phyloP scores from a whole-genome alignment of 2,329 filamentous ascomycete species.

The Ceratocystiopsis brevicomis region DNA sequence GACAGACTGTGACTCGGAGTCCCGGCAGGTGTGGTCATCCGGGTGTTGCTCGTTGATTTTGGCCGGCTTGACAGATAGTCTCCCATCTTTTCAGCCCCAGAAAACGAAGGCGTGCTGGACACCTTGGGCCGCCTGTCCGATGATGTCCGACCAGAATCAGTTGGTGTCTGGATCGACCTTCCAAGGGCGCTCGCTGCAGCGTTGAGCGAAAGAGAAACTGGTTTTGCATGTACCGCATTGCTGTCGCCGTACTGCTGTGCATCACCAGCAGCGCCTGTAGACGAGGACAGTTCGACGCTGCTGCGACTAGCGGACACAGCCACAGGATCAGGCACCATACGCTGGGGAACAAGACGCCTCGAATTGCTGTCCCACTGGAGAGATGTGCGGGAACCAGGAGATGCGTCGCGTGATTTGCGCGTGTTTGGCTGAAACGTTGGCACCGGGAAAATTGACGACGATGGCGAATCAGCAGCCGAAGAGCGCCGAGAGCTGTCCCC shows the following conservation, averaged over 20 bases:
- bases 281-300: conserved; percentile 9
- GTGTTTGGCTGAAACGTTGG: not conserved
- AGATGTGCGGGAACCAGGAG: conserved; percentile 11
- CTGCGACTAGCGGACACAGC: conserved; percentile 13
- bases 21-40: not conserved
- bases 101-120: too few species aligned
- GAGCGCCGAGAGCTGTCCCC: conserved; percentile 3
- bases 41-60: conserved; percentile 3
- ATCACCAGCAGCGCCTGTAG: conserved; percentile 13
- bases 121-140: conserved; percentile 4
- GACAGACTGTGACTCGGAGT: not conserved
- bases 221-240: too few species aligned
- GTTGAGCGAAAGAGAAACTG: conserved; percentile 27
- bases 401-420: conserved; percentile 5
- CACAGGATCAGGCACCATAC: conserved; percentile 16
- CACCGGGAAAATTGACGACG: not conserved
- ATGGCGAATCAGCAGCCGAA: not conserved
- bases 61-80: not conserved
- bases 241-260: conserved; percentile 21
- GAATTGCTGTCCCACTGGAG: conserved; percentile 37
- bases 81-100: too few species aligned
- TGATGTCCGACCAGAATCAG: not conserved
- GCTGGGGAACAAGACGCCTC: conserved; percentile 24
- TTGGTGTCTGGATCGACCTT: conserved; percentile 5
- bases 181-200: conserved; percentile 35